phyloP scores from a whole-genome alignment of 2,329 filamentous ascomycete genomes.

The Amesomyces nigricolor region DNA sequence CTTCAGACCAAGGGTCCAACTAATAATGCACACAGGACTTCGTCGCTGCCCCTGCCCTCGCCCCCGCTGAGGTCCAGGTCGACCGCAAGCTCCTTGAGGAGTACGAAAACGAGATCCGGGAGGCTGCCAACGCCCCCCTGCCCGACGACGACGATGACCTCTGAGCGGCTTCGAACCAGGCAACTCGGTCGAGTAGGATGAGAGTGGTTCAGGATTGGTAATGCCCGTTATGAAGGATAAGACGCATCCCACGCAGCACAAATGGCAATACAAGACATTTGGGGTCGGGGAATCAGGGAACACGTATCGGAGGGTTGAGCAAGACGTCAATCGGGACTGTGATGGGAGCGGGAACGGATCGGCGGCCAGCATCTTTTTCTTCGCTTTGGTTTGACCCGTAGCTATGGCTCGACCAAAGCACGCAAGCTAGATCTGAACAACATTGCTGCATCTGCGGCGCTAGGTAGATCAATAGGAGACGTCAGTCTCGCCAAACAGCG shows the following conservation, averaged over 20 bases:
- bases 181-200: slow-evolving; percentile 12
- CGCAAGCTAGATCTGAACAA: slow-evolving; percentile 26
- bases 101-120: slow-evolving; percentile 85
- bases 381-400: slow-evolving; percentile 17
- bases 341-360: slow-evolving; percentile 6
- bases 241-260: slow-evolving; percentile 20
- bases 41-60: slow-evolving; percentile 89
- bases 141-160: slow-evolving; percentile 70
- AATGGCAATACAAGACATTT: slow-evolving; percentile 22
- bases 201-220: slow-evolving; percentile 22
- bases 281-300: slow-evolving; percentile 16
- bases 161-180: slow-evolving; percentile 16
- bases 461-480: slow-evolving; percentile 25
- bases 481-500: slow-evolving; percentile 11
- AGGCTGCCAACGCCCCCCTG: slow-evolving; percentile 75
- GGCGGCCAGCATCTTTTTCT: slow-evolving; percentile 21
- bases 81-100: slow-evolving; percentile 74
- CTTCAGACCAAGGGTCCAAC: too few species aligned
- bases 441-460: slow-evolving; percentile 23
- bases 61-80: slow-evolving; percentile 86
- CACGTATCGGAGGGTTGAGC: slow-evolving; percentile 10
- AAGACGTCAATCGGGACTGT: slow-evolving; percentile 13
- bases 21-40: slow-evolving; percentile 64
- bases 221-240: slow-evolving; percentile 28
- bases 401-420: slow-evolving; percentile 17